A percentile compares a stretch with the other conserved stretches of the same genome.
These are phyloP conservation scores for Brettanomyces custersianus DNA, from an alignment of 805 yeast species.

Conservation along the genomic window DNA sequence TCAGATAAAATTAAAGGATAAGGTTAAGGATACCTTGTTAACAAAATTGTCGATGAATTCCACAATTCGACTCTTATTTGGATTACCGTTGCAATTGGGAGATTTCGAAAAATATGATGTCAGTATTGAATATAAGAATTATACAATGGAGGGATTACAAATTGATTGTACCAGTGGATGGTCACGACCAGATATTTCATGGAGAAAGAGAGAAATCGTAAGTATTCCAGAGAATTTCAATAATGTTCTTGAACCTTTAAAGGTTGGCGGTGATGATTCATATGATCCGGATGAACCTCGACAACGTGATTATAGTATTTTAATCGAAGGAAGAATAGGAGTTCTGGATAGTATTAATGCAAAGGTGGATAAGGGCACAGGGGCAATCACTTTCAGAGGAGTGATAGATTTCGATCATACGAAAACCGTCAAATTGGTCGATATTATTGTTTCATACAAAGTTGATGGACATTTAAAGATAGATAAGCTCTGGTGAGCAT, in stretches of 20 bases:
- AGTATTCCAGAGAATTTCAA: constrained; percentile 19
- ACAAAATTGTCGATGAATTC: constrained; percentile 23
- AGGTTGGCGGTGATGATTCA: constrained; percentile 11
- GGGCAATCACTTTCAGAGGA: constrained; percentile 24
- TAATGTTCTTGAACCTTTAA: constrained; percentile 25
- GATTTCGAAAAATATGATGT: constrained; percentile 22
- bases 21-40: constrained; percentile 17
- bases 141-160: constrained; percentile 23
- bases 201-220: constrained; percentile 17
- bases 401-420: constrained; percentile 29
- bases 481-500: constrained; percentile 22
- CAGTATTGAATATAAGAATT: constrained; percentile 20
- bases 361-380: constrained; percentile 18
- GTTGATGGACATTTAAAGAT: constrained; percentile 20
- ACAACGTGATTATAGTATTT: constrained; percentile 23
- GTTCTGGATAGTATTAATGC: constrained; percentile 13
- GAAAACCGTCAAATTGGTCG: constrained; percentile 22
- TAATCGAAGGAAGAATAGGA: constrained; percentile 22
- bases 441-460: constrained; percentile 18
- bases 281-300: constrained; percentile 19
- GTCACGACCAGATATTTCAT: constrained; percentile 18
- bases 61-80: constrained; percentile 19
- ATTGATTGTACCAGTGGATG: constrained; percentile 22
- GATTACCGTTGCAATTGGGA: constrained; percentile 24
- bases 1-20: constrained; percentile 18